Percentiles rank a stretch among this genome's conserved stretches.
Evolutionary conservation across 345 rosid genomes (phyloP).

Genomic region (Linum tenue): DNA sequence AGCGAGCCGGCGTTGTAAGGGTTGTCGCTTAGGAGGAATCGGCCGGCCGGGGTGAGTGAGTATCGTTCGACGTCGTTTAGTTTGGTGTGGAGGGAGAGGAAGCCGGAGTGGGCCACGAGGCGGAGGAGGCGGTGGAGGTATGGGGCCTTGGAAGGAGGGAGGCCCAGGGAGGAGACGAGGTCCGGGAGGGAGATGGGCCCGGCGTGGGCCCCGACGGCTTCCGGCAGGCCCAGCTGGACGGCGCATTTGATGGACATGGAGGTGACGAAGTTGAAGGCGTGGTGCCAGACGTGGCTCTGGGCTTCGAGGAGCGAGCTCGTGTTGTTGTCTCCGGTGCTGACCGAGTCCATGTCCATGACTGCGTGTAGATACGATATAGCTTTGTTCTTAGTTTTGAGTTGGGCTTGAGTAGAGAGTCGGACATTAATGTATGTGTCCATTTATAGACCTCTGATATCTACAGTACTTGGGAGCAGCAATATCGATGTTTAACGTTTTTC

Average conservation of each 20-base stretch:
- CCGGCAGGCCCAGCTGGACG: slow-evolving; percentile 18
- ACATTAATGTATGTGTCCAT: too few species aligned
- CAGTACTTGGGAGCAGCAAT: too few species aligned
- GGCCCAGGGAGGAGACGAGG: slow-evolving; percentile 9
- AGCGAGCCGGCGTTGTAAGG: background rate
- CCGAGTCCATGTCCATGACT: slow-evolving; percentile 1
- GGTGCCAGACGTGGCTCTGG: slow-evolving; percentile 15
- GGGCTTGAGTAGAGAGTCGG: too few species aligned
- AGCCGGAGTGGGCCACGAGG: slow-evolving; percentile 14
- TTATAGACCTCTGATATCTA: too few species aligned
- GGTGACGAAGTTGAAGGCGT: slow-evolving; percentile 12
- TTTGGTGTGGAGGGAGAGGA: slow-evolving; percentile 3
- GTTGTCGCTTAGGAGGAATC: slow-evolving; percentile 1
- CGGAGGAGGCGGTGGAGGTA: slow-evolving; percentile 18
- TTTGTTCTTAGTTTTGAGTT: too few species aligned
- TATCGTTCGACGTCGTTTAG: background rate
- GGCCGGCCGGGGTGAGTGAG: background rate
- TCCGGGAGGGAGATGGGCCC: slow-evolving; percentile 13
- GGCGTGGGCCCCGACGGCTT: slow-evolving; percentile 4
- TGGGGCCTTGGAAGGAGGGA: slow-evolving; percentile 4
- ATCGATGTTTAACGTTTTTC: too few species aligned
- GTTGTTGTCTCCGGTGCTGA: too few species aligned
- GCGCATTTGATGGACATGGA: slow-evolving; percentile 21
- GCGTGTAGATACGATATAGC: too few species aligned
- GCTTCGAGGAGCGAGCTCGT: slow-evolving; percentile 9